Percentiles rank a stretch among this genome's conserved stretches.
These are phyloP conservation scores for Chimonanthus salicifolius DNA, from an alignment of 164 flowering plant genomes.

Conservation along the genomic window DNA sequence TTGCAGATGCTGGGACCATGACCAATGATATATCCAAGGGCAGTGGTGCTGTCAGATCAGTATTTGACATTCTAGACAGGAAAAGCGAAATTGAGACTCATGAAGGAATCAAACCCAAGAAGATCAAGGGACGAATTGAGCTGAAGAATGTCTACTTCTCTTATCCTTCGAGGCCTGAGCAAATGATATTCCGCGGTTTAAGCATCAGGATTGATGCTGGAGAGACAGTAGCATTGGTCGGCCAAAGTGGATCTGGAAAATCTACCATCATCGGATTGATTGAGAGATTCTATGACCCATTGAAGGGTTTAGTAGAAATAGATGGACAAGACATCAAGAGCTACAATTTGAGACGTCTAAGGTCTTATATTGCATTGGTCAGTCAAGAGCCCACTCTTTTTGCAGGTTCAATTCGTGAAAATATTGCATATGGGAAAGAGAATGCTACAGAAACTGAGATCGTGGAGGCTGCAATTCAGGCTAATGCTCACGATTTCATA, in stretches of 20 bases:
- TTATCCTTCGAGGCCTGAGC: constrained; percentile 24
- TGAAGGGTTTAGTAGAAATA: constrained; percentile 21
- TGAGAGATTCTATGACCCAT: constrained; percentile 32
- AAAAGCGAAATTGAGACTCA: constrained; percentile 19
- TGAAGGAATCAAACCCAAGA: constrained; percentile 20
- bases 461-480: constrained; percentile 21
- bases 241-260: constrained; percentile 35
- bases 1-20: constrained; percentile 32
- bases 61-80: constrained; percentile 23
- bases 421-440: constrained; percentile 22
- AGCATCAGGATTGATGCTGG: constrained; percentile 20
- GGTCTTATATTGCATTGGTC: constrained; percentile 25
- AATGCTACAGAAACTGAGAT: constrained; percentile 22
- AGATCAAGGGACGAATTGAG: constrained; percentile 23
- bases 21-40: constrained; percentile 32
- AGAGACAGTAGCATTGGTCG: constrained; percentile 25
- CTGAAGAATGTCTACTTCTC: constrained; percentile 22
- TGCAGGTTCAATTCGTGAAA: constrained; percentile 20
- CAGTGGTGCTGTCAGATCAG: constrained; percentile 13
- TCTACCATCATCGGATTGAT: constrained; percentile 29
- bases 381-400: constrained; percentile 36
- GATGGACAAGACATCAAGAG: constrained; percentile 25
- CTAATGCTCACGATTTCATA: constrained; percentile 33
- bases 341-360: constrained; percentile 19
- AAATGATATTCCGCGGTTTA: constrained; percentile 20